phyloP scores from a whole-genome alignment of 1,139 yeast species.

The Blastobotrys petasosporus region DNA sequence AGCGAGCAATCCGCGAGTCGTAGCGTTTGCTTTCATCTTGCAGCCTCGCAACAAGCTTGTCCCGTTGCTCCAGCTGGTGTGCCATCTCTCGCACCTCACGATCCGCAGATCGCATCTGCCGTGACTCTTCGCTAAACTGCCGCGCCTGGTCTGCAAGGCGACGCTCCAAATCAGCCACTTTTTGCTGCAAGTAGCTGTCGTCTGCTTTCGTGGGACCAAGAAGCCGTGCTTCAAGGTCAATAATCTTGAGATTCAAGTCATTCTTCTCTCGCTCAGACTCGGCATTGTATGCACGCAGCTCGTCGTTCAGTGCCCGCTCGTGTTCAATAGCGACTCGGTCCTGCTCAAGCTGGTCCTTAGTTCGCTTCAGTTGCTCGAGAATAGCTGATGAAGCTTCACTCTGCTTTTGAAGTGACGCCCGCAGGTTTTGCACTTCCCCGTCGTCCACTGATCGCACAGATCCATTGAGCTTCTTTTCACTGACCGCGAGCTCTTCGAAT shows the following conservation, averaged over 20 bases:
- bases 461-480: constrained; percentile 6
- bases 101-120: constrained; percentile 30
- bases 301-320: constrained; percentile 28
- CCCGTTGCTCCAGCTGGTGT: constrained; percentile 25
- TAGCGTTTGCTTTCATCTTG: constrained; percentile 32
- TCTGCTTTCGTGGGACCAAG: constrained; percentile 22
- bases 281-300: constrained; percentile 22
- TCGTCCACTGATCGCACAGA: constrained; percentile 4
- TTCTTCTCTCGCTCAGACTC: constrained; percentile 30
- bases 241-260: constrained; percentile 28
- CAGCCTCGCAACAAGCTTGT: constrained; percentile 25
- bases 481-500: constrained; percentile 26
- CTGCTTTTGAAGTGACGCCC: constrained; percentile 21
- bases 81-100: constrained; percentile 30
- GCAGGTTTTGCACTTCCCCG: constrained; percentile 20
- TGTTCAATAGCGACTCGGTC: constrained; percentile 24
- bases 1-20: constrained; percentile 35
- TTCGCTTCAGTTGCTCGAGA: constrained; percentile 18
- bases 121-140: constrained; percentile 32
- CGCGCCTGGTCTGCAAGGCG: constrained; percentile 35
- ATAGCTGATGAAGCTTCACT: constrained; percentile 21
- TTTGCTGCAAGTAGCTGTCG: constrained; percentile 22
- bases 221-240: constrained; percentile 33
- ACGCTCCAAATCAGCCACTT: constrained; percentile 34
- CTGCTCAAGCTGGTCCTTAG: constrained; percentile 21